Percentiles rank a stretch among this genome's conserved stretches.
These are phyloP conservation scores for Ophiostoma montium DNA, from an alignment of 2,329 filamentous ascomycete genomes.

Conservation along the genomic window DNA sequence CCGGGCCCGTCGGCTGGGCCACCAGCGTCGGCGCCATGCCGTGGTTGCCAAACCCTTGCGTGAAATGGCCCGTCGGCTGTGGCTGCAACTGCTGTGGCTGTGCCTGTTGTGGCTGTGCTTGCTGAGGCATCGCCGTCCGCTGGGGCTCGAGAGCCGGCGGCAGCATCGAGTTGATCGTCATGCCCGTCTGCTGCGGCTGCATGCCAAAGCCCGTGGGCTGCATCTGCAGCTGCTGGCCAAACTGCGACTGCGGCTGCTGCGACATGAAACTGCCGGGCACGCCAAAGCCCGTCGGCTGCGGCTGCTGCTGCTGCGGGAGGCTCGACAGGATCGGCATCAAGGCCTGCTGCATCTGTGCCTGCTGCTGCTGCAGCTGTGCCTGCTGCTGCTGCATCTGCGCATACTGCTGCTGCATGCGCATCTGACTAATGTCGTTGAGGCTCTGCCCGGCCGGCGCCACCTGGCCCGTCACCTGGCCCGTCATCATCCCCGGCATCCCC, in stretches of 20 bases:
- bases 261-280: constrained; percentile 27
- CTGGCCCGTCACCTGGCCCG: constrained; percentile 45
- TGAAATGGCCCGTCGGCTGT: constrained; percentile 58
- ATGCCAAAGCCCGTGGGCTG: constrained; percentile 50
- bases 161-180: constrained; percentile 39
- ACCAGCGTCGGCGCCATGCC: constrained; percentile 35
- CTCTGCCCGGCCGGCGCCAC: constrained; percentile 64
- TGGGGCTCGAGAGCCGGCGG: constrained; percentile 47
- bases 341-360: no score
- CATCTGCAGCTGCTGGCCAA: constrained; percentile 32
- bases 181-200: constrained; percentile 21
- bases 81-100: constrained; percentile 37
- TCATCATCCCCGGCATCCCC: constrained; percentile 71
- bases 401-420: constrained; percentile 49
- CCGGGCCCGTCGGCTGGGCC: constrained; percentile 70
- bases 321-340: constrained; percentile 37
- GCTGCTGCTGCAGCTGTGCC: constrained; percentile 15
- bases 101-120: constrained; percentile 40
- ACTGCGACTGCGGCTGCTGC: constrained; percentile 23
- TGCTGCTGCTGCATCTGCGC: constrained; percentile 23
- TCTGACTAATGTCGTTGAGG: constrained; percentile 56
- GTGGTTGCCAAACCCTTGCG: constrained; percentile 27
- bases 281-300: constrained; percentile 24
- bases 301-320: constrained; percentile 12
- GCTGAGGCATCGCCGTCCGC: constrained; percentile 27